These are phyloP conservation scores for Fusarium chlamydosporum DNA, from an alignment of 2,329 filamentous ascomycete species.

Conservation along the genomic window DNA sequence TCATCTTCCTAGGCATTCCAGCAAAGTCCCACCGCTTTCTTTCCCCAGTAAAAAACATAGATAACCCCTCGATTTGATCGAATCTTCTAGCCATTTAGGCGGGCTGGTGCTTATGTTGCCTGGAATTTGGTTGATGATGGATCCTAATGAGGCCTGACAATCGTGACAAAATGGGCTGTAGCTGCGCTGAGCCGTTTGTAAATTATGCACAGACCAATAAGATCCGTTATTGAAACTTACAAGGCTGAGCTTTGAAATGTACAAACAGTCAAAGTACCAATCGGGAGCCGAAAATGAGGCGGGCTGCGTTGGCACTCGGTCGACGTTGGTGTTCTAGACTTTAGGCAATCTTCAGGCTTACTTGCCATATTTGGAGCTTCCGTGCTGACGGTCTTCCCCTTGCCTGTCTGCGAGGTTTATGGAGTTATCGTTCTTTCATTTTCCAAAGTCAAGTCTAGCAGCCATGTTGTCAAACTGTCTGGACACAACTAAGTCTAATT, in stretches of 20 bases:
- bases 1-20: constrained; percentile 41
- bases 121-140: background rate
- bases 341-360: background rate
- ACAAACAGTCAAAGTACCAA: constrained; percentile 5
- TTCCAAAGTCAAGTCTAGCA: background rate
- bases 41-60: constrained; percentile 19
- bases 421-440: background rate
- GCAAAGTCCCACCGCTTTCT: constrained; percentile 42
- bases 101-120: constrained; percentile 14
- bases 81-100: constrained; percentile 47
- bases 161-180: background rate
- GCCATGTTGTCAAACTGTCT: background rate
- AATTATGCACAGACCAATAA: constrained; percentile 21
- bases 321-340: background rate
- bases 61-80: constrained; percentile 36
- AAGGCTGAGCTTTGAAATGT: constrained; percentile 31
- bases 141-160: constrained; percentile 28
- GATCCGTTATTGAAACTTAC: constrained; percentile 7
- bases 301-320: background rate
- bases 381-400: background rate
- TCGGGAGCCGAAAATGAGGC: constrained; percentile 15
- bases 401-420: background rate
- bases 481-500: background rate
- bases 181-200: constrained; percentile 12
- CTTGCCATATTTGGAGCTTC: background rate